Conservation (phyloP, 352 stramenopile genomes). For the Phytophthora kernoviae region DNA sequence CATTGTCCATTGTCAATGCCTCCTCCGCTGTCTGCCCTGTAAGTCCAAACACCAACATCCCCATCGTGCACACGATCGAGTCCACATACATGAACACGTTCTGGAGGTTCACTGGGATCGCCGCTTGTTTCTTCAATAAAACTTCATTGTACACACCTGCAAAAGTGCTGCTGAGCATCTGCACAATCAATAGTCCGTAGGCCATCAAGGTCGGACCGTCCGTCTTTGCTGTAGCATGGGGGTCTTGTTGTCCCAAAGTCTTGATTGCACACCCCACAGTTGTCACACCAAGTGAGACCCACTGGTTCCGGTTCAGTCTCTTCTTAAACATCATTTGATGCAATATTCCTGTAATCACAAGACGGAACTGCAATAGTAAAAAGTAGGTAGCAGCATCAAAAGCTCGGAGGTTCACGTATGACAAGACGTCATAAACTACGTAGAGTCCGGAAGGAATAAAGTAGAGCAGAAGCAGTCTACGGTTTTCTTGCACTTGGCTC, state of each 20-base stretch:
- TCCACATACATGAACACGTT: conserved; percentile 89
- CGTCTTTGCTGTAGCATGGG: conserved; percentile 17
- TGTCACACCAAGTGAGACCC: conserved; percentile 70
- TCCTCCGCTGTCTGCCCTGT: conserved; percentile 71
- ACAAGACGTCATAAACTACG: conserved; percentile 83
- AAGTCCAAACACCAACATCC: conserved; percentile 69
- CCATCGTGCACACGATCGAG: conserved; percentile 73
- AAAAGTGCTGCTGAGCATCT: conserved; percentile 86
- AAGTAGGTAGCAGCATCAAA: conserved; percentile 86
- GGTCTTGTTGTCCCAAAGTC: conserved; percentile 50
- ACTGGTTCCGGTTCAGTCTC: conserved; percentile 77
- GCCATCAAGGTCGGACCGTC: conserved; percentile 39
- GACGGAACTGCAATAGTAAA: conserved; percentile 77
- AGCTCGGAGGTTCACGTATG: conserved; percentile 78
- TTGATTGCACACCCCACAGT: conserved; percentile 82
- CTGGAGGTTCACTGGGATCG: conserved; percentile 77
- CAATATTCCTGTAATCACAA: conserved; percentile 79
- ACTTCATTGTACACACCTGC: conserved; percentile 86
- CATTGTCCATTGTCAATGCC: conserved; percentile 51
- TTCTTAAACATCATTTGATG: conserved; percentile 83
- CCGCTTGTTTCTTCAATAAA: conserved; percentile 75
- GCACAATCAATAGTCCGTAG: conserved; percentile 67
- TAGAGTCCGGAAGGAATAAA: conserved; percentile 79
- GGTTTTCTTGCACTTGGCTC: conserved; percentile 45
- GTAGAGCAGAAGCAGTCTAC: conserved; percentile 64